phyloP scores from a whole-genome alignment of 441 rosid genomes.

The Erodium texanum region DNA sequence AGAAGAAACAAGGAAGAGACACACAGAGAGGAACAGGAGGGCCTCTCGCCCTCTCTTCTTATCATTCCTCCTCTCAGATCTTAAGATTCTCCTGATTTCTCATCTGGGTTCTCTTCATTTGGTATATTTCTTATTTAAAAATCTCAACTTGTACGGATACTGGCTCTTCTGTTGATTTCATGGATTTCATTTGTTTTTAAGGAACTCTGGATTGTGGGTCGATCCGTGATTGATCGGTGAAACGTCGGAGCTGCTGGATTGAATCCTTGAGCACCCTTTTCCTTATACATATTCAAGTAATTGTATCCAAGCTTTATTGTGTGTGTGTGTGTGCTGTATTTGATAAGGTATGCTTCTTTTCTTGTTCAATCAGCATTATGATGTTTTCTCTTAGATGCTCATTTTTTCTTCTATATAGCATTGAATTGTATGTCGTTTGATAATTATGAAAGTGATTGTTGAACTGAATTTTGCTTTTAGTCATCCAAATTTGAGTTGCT shows the following conservation, averaged over 20 bases:
- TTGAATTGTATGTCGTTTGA: constrained; percentile 15
- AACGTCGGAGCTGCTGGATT: constrained; percentile 12
- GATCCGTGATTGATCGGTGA: constrained; percentile 12
- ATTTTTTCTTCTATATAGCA: constrained; percentile 8
- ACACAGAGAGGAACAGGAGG: constrained; percentile 38
- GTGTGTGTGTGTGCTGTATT: constrained; percentile 8
- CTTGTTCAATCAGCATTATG: constrained; percentile 9
- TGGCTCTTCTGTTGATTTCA: constrained; percentile 21
- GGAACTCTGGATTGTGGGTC: constrained; percentile 31
- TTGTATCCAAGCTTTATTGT: not conserved
- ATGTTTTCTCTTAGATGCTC: constrained; percentile 12
- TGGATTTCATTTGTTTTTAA: constrained; percentile 17
- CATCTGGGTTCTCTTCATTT: constrained; percentile 32
- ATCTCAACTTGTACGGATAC: constrained; percentile 16
- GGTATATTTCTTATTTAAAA: constrained; percentile 22
- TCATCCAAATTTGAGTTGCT: constrained; percentile 8
- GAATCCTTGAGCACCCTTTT: constrained; percentile 2
- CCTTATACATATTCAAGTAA: not conserved
- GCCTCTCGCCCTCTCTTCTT: constrained; percentile 49
- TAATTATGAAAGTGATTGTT: constrained; percentile 6
- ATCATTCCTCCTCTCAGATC: constrained; percentile 42
- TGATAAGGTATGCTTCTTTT: constrained; percentile 4
- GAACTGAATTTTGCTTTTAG: constrained; percentile 3
- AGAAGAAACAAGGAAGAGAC: constrained; percentile 13
- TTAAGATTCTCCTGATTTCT: constrained; percentile 35